Evolutionary conservation across 805 yeast species (phyloP), one percentile per base, ranked within the genome.

Genomic region (Saccharomycopsis lassenensis): DNA sequence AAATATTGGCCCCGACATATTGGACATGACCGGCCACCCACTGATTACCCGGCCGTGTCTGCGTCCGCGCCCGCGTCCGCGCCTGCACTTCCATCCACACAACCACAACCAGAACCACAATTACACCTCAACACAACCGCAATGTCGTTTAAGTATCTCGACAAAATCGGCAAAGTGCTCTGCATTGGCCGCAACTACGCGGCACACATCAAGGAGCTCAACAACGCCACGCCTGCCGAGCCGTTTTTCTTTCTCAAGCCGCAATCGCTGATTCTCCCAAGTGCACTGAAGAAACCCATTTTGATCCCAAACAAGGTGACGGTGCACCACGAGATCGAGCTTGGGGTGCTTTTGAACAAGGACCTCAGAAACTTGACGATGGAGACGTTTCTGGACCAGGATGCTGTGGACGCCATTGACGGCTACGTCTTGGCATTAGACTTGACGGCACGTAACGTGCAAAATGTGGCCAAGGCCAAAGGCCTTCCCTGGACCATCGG

Each of bases 401-500:
- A 84, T 35, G 93, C 94, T 1, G 51, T 79, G 34, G 82, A 81
- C 35, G 65, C 84, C 10, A 82, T 91, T 47, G 80, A 70, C 4
- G 96, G 96, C 8, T 85, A 87, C 51, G 82, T 93, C 1, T 63
- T 91, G 44, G 87, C 96, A 0, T 71, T 91, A 32, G 99, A 91
- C 55, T 67, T 91, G 69, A 91, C 98, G 5, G 97, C 95, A 0
- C 72, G 99, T 56, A 85, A 87, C 51, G 93, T 91, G 21, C 99
- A 91, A 59, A 87, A 81, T 51, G 95, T 77, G 50, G 95, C 95
- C 24, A 91, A 91, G 59, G 70, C 69, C 59, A 85, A 84, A 57
- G 97, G 97, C 1, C 65, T 89, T 36, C 98, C 99, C 4, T 91
- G 99, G 99, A 61, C 89, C 4, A 84, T 86, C 46, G 95, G 91